These are phyloP conservation scores for Rosa hybrid DNA, from an alignment of 331 rosid species.

Conservation along the genomic window DNA sequence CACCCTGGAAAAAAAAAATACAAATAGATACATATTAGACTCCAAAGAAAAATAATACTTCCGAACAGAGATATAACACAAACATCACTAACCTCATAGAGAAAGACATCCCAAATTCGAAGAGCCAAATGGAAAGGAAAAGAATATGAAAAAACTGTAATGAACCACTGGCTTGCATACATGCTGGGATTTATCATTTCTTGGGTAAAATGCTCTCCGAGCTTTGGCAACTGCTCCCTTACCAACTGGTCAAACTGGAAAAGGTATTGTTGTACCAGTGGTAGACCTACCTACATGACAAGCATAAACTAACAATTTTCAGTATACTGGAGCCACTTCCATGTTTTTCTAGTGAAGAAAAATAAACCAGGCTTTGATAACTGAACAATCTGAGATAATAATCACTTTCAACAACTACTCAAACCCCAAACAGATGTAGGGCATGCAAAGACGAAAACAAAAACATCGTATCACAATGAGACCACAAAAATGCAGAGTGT, in stretches of 20 bases:
- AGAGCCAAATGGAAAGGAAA: constrained; percentile 98
- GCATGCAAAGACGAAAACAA: neutral
- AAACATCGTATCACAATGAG: neutral
- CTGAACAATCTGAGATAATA: neutral
- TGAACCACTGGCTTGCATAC: constrained; percentile 99
- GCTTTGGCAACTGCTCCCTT: constrained; percentile 77
- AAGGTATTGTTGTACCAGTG: constrained; percentile 92
- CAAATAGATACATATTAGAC: neutral
- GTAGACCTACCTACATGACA: constrained; percentile 73
- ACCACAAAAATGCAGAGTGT: neutral
- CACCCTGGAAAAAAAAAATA: constrained; percentile 60
- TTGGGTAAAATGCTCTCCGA: constrained; percentile 79
- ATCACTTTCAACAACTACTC: neutral
- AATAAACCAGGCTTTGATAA: constrained; percentile 10
- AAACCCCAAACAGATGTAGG: neutral
- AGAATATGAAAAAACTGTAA: constrained; percentile 95
- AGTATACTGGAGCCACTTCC: constrained; percentile 17
- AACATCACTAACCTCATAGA: constrained; percentile 67
- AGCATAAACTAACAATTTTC: constrained; percentile 21
- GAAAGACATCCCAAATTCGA: constrained; percentile 99
- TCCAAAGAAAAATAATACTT: constrained; percentile 21
- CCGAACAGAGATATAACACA: constrained; percentile 7
- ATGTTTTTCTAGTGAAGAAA: neutral
- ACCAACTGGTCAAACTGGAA: constrained; percentile 79
- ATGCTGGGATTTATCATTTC: constrained; percentile 99